Evolutionary conservation across 2,329 filamentous ascomycete genomes (phyloP), one percentile per base, ranked within the genome.

Genomic region (Sphaceloma murrayae): DNA sequence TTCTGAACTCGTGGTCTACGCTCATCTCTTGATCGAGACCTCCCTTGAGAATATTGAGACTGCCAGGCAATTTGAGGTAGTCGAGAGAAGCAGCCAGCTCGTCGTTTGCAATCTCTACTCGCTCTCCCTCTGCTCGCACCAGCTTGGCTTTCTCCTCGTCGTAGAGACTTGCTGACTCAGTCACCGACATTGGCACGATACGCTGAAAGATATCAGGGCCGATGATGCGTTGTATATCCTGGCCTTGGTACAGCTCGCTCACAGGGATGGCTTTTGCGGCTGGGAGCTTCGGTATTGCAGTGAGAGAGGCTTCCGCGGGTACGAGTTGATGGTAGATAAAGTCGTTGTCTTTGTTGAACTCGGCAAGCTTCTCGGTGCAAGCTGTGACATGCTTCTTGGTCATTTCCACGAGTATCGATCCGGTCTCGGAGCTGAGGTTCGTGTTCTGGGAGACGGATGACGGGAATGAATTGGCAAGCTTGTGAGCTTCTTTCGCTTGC

Each of bases 111-210:
- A 82, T 80, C 55, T 96, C 89, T 1, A 94, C 88, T 53, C 85
- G 80, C 62, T 98, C 91, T 0, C 86, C 87, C 64, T 98, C 93
- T 2, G 89, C 89, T 46, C 91, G 78, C 30, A 95, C 80, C 46
- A 98, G 67, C 62, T 98, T 96, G 9, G 91, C 91, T 65, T 98
- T 98, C 62, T 98, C 91, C 63, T 98, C 91, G 52, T 96, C 91
- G 60, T 98, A 98, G 55, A 96, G 67, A 67, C 91, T 96, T 9
- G 91, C 91, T 17, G 86, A 93, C 62, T 98, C 89, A 0, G 91
- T 98, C 1, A 98, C 89, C 2, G 87, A 84, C 67, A 96, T 82
- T 0, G 91, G 91, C 2, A 96, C 85, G 48, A 98, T 94, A 62
- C 94, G 94, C 53, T 91, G 80, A 64, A 98, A 98, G 42, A 98